Evolutionary conservation across 371 early-diverging fungal genomes (phyloP).

Genomic region (Mucor lusitanicus): DNA sequence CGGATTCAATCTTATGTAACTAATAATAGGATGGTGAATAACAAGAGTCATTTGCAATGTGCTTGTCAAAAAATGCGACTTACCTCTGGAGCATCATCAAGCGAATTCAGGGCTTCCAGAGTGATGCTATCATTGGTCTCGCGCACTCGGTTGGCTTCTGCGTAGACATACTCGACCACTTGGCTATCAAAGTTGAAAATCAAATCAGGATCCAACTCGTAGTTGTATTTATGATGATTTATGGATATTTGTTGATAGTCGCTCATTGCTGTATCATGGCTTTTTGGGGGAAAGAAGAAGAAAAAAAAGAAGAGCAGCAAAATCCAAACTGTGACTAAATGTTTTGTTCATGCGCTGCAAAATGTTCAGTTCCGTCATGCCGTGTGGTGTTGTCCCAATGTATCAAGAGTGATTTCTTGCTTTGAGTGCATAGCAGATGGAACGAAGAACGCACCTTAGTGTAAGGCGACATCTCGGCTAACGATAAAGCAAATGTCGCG

Average conservation of each 20-base stretch:
- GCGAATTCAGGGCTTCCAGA: background rate
- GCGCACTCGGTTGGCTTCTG: background rate
- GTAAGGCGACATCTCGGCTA: no score
- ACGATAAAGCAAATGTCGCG: no score
- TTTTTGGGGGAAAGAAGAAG: background rate
- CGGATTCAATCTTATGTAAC: background rate
- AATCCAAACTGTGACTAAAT: background rate
- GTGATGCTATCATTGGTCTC: background rate
- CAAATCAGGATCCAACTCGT: conserved; percentile 2
- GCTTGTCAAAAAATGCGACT: background rate
- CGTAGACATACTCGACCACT: background rate
- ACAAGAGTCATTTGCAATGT: background rate
- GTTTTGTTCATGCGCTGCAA: no score
- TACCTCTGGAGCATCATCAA: background rate
- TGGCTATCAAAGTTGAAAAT: conserved; percentile 1
- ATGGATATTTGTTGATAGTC: background rate
- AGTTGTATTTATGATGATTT: background rate
- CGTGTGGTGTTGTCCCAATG: no score
- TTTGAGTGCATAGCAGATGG: no score
- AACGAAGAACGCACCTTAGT: no score
- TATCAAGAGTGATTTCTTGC: no score
- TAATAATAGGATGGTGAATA: background rate
- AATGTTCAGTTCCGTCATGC: no score
- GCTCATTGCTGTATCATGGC: background rate
- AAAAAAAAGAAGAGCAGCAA: no score